Base-by-base conservation (phyloP, 2,329 filamentous ascomycete species). In the Claviceps pusilla region DNA sequence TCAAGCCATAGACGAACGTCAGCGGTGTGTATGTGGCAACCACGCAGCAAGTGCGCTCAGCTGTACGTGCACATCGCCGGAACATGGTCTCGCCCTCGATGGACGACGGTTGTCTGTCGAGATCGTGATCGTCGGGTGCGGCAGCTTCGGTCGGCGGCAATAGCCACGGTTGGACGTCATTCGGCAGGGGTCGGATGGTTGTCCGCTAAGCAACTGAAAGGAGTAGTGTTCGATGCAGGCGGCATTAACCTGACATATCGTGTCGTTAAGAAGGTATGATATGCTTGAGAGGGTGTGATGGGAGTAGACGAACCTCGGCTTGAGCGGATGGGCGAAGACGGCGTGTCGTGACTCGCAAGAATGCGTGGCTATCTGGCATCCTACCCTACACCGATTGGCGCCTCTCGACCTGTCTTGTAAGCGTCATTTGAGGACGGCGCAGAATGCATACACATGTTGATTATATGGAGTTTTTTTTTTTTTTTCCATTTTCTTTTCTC, bases 21-120 rank as follows among this genome's bases (percentile, higher is more conserved):
- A 97, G 76, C n/a, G 91, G 91, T 61, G 95, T 87, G 68, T 89
- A 95, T 31, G 82, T 87, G 53, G 86, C 76, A 57, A 82, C 79
- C 47, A 77, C 73, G 72, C 90, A 97, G 75, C 89, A 96, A 64
- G 80, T 84, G 51, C 89, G 85, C 76, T 96, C 90, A 63, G 87
- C 53, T 66, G 77, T 80, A 59, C 86, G 77, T 50, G 80, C 84
- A 74, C 80, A 86, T 63, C 79, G 76, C 62, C 77, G 77, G 65
- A 74, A 69, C 76, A 81, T 81, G 37, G 57, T 61, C 35, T 51
- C 55, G 46, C 54, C 53, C 50, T 54, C 52, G 50, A 47, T 53
- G 49, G 55, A 56, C 51, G 57, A 50, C 49, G 48, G 53, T 53
- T 37, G 14, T 45, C 53, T 55, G 50, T 50, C 55, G 56, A 51